Conservation (phyloP, 2,329 filamentous ascomycete genomes). For the Colletotrichum phormii region DNA sequence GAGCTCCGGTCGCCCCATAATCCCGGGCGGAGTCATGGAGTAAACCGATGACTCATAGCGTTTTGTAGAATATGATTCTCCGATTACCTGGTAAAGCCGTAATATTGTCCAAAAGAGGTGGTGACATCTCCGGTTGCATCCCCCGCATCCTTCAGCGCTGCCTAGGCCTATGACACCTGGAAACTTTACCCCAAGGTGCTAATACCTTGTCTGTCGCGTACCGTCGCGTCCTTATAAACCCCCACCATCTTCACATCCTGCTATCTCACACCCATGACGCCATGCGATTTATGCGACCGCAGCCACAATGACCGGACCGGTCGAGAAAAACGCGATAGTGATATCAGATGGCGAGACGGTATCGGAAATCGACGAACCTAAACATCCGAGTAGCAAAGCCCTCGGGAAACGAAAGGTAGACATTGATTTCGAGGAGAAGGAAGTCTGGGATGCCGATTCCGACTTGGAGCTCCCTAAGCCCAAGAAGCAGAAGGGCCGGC, state of each 20-base stretch:
- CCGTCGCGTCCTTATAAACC: constrained; percentile 5
- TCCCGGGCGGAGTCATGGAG: neutral
- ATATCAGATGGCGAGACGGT: constrained; percentile 27
- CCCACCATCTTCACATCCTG: neutral
- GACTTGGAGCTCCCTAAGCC: constrained; percentile 72
- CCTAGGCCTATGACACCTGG: neutral
- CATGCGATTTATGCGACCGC: neutral
- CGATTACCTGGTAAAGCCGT: neutral
- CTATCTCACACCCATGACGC: neutral
- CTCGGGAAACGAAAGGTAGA: constrained; percentile 53
- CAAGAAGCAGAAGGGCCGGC: constrained; percentile 67
- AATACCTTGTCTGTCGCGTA: constrained; percentile 12
- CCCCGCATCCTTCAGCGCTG: neutral
- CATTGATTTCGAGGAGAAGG: constrained; percentile 53
- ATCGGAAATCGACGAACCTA: neutral
- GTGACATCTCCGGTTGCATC: neutral
- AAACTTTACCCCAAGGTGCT: neutral
- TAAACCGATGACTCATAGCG: neutral
- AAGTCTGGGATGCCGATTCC: constrained; percentile 70
- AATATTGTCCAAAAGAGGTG: neutral
- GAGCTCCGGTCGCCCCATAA: neutral
- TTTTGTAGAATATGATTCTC: neutral
- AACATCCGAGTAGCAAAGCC: constrained; percentile 10
- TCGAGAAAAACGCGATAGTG: neutral
- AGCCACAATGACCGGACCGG: constrained; percentile 13